Evolutionary conservation across 2,329 filamentous ascomycete genomes (phyloP).

Genomic region (Coleophoma crateriformis): DNA sequence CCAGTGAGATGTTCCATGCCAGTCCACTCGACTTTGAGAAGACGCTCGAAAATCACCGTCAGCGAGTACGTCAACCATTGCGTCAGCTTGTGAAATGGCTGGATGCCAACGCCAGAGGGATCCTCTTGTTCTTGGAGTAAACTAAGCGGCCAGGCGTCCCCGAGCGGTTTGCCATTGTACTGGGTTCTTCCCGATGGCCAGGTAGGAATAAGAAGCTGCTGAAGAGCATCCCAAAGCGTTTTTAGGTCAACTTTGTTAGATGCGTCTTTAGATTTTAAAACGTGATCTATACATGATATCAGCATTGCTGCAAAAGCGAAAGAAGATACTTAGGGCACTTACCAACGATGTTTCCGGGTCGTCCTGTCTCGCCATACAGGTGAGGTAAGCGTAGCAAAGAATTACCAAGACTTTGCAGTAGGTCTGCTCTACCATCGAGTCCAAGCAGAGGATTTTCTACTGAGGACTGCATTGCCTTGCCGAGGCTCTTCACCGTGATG

Average conservation of each 20-base stretch:
- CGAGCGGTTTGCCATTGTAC: conserved; percentile 25
- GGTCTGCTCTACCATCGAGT: conserved; percentile 33
- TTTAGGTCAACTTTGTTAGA: background rate
- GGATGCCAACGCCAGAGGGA: conserved; percentile 27
- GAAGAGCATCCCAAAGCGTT: conserved; percentile 36
- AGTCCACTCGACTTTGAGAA: conserved; percentile 45
- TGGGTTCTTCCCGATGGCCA: conserved; percentile 40
- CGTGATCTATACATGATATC: background rate
- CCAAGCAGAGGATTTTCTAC: conserved; percentile 39
- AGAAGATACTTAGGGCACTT: conserved; percentile 6
- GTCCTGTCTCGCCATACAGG: conserved; percentile 35
- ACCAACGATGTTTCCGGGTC: conserved; percentile 45
- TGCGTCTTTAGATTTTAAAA: background rate
- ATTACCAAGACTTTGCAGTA: conserved; percentile 35
- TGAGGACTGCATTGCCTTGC: conserved; percentile 35
- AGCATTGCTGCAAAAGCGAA: background rate
- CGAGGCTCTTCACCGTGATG: conserved; percentile 24
- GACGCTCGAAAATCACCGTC: conserved; percentile 55
- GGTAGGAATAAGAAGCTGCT: conserved; percentile 38
- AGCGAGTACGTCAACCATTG: conserved; percentile 72
- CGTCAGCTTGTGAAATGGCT: conserved; percentile 57
- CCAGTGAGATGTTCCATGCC: conserved; percentile 56
- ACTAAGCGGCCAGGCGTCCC: conserved; percentile 31
- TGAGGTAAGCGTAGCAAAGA: conserved; percentile 32
- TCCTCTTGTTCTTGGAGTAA: conserved; percentile 20